A percentile compares a stretch with the other conserved stretches of the same genome.
phyloP scores from a whole-genome alignment of 2,329 filamentous ascomycete species.

The Trichoderma atroviride region DNA sequence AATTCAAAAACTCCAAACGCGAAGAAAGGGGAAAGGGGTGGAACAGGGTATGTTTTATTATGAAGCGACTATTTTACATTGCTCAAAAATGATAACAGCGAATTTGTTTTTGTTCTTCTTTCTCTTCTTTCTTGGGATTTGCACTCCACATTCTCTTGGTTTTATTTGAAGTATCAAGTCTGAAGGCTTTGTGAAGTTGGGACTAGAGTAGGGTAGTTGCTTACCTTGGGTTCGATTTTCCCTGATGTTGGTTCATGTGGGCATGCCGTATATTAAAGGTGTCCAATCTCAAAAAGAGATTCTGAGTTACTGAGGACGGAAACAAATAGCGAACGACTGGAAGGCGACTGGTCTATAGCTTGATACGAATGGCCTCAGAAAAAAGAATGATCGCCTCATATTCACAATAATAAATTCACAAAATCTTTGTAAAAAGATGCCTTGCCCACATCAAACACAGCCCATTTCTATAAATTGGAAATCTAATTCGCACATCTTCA shows the following conservation, averaged over 20 bases:
- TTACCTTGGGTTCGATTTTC: neutral
- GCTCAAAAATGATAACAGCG: neutral
- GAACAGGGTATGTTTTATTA: neutral
- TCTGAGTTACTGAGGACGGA: too few relatives aligned
- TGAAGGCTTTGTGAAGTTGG: neutral
- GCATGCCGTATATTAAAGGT: neutral
- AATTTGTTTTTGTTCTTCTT: neutral
- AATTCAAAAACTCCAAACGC: neutral
- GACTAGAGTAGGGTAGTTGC: neutral
- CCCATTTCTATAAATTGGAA: neutral
- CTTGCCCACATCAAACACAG: neutral
- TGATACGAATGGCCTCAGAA: neutral
- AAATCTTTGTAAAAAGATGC: neutral
- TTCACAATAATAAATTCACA: neutral
- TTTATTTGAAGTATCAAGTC: neutral
- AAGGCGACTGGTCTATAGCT: neutral
- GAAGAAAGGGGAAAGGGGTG: neutral
- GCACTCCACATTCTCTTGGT: neutral
- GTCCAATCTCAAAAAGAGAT: neutral
- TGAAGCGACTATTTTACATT: neutral
- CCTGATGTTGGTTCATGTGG: neutral
- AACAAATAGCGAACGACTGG: too few relatives aligned
- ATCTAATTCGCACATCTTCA: neutral
- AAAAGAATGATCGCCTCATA: neutral
- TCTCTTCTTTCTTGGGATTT: neutral